Conservation (phyloP, 352 stramenopile species). For the Globisporangium polare region DNA sequence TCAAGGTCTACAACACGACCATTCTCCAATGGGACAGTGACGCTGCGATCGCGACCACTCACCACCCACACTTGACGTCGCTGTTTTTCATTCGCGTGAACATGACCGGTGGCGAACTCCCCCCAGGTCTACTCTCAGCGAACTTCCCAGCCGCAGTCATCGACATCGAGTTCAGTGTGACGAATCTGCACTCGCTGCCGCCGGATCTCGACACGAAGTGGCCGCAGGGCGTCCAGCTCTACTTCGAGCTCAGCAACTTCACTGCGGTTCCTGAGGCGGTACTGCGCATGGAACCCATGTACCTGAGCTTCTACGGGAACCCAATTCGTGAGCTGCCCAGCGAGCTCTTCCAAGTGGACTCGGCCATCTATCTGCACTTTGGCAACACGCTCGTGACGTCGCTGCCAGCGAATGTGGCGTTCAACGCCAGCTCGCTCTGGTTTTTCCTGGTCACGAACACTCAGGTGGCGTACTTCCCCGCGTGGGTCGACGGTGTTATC, state of each 20-base stretch:
- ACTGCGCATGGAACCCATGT: neutral
- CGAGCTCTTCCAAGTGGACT: neutral
- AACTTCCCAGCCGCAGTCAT: neutral
- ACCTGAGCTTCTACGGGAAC: neutral
- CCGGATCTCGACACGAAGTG: neutral
- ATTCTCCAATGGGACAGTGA: neutral
- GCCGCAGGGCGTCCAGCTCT: neutral
- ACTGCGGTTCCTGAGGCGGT: neutral
- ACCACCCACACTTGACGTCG: neutral
- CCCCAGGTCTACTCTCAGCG: neutral
- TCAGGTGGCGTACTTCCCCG: neutral
- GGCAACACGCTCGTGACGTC: neutral
- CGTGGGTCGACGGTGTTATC: neutral
- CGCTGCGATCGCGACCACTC: neutral
- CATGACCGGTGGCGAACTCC: neutral
- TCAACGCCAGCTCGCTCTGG: neutral
- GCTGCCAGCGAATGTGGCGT: neutral
- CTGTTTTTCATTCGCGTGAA: neutral
- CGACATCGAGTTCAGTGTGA: neutral
- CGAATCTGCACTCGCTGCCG: neutral
- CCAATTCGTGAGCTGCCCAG: neutral
- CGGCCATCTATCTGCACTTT: neutral
- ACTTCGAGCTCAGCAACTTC: neutral
- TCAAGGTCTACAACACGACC: neutral
- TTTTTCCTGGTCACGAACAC: no score